A percentile compares a stretch with the other conserved stretches of the same genome.
These are phyloP conservation scores for Ceratobasidium sp. DNA, from an alignment of 1,284 basidiomycete genomes.

Conservation along the genomic window DNA sequence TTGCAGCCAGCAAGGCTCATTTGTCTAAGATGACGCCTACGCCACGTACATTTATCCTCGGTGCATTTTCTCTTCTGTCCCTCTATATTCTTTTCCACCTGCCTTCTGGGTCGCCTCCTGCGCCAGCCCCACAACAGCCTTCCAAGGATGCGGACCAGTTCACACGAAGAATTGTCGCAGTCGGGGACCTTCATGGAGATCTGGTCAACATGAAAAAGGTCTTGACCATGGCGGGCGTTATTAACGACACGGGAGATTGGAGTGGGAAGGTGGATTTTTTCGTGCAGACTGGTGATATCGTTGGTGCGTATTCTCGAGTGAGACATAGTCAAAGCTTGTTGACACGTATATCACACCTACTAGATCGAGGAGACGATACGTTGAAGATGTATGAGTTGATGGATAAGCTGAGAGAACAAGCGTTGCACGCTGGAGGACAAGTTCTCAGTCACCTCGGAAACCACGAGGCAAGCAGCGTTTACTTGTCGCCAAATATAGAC, in stretches of 20 bases:
- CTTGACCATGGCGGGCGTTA: constrained; percentile 80
- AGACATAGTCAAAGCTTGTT: constrained; percentile 5
- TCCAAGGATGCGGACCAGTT: constrained; percentile 41
- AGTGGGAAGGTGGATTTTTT: constrained; percentile 82
- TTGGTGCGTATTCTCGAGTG: constrained; percentile 72
- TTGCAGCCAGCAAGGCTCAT: neutral
- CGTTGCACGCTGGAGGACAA: constrained; percentile 73
- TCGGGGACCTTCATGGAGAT: constrained; percentile 87
- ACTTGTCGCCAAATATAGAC: neutral
- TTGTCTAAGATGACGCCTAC: constrained; percentile 25
- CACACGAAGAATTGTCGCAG: constrained; percentile 70
- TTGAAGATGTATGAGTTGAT: constrained; percentile 85
- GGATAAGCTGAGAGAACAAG: constrained; percentile 84
- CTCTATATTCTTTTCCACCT: constrained; percentile 27
- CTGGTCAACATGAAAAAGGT: constrained; percentile 77
- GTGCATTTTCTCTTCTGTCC: constrained; percentile 26
- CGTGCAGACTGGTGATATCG: constrained; percentile 94
- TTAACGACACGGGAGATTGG: constrained; percentile 79
- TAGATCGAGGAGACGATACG: constrained; percentile 83
- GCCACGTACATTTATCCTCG: constrained; percentile 30
- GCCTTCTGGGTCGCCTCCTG: constrained; percentile 38
- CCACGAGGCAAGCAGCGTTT: constrained; percentile 70
- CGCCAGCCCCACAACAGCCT: constrained; percentile 7
- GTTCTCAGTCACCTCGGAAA: constrained; percentile 89
- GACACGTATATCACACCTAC: neutral